Percentiles rank a stretch among this genome's conserved stretches.
phyloP scores from a whole-genome alignment of 73 alveolate genomes.

The Halteria grandinella region DNA sequence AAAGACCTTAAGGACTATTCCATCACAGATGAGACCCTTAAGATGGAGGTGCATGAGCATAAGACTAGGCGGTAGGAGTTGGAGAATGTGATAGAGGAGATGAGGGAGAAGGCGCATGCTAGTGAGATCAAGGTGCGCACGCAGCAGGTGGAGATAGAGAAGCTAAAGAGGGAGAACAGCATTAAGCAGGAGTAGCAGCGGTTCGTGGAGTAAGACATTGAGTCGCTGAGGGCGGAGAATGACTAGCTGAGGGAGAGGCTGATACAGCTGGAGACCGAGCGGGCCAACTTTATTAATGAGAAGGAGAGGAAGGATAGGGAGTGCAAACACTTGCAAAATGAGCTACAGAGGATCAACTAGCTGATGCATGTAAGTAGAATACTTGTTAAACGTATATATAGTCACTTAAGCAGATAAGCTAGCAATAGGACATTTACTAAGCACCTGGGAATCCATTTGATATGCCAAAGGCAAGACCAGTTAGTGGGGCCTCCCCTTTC shows the following conservation, averaged over 20 bases:
- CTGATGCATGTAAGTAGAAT: conserved; percentile 3
- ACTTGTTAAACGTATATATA: background rate
- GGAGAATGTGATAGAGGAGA: background rate
- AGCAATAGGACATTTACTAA: background rate
- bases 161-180: background rate
- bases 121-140: conserved; percentile 2
- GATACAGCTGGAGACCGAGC: conserved; percentile 4
- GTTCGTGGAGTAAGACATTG: conserved; percentile 6
- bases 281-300: background rate
- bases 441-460: background rate
- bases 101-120: background rate
- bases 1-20: conserved; percentile 3
- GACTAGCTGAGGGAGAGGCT: conserved; percentile 8
- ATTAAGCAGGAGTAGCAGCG: background rate
- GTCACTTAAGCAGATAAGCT: background rate
- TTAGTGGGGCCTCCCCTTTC: too few species aligned
- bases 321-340: conserved; percentile 26
- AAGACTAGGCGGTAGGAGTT: conserved; percentile 22
- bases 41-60: conserved; percentile 8
- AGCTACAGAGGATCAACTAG: conserved; percentile 12
- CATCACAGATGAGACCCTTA: conserved; percentile 4
- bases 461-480: background rate
- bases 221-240: conserved; percentile 19
- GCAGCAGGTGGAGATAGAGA: background rate
- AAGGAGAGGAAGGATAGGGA: conserved; percentile 32